Conservation (phyloP, 805 yeast genomes). For the Wickerhamomyces bisporus region DNA sequence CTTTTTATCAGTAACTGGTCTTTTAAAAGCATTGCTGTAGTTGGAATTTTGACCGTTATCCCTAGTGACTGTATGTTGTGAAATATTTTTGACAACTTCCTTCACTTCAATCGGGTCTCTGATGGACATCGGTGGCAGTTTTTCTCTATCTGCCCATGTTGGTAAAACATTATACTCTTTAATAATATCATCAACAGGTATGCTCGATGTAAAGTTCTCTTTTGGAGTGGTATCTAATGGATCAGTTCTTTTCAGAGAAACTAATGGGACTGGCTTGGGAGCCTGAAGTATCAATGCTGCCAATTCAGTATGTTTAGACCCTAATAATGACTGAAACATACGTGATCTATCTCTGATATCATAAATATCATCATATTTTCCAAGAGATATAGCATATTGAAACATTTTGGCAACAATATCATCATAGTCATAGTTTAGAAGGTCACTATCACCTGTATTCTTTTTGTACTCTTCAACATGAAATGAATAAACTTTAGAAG, state of each 20-base stretch:
- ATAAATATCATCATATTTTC: slow-evolving; percentile 66
- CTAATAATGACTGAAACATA: slow-evolving; percentile 57
- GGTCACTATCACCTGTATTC: slow-evolving; percentile 17
- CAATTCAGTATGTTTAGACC: slow-evolving; percentile 46
- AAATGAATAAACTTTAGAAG: slow-evolving; percentile 65
- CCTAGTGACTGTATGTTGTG: slow-evolving; percentile 24
- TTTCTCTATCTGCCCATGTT: slow-evolving; percentile 39
- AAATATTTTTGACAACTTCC: slow-evolving; percentile 32
- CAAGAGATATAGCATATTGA: slow-evolving; percentile 53
- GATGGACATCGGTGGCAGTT: slow-evolving; percentile 27
- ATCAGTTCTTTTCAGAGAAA: slow-evolving; percentile 18
- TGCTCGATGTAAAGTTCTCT: slow-evolving; percentile 13
- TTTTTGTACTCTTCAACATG: slow-evolving; percentile 40
- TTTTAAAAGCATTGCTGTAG: slow-evolving; percentile 3
- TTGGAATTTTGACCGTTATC: neutral
- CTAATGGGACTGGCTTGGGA: slow-evolving; percentile 61
- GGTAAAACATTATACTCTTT: slow-evolving; percentile 27
- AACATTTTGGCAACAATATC: slow-evolving; percentile 47
- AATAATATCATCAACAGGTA: slow-evolving; percentile 21
- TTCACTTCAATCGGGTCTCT: slow-evolving; percentile 35
- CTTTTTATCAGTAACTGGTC: slow-evolving; percentile 25
- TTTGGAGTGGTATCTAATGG: slow-evolving; percentile 11
- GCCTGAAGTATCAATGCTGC: slow-evolving; percentile 71
- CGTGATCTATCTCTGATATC: slow-evolving; percentile 87
- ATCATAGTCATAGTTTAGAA: slow-evolving; percentile 28